These are phyloP conservation scores for Epithele typhae DNA, from an alignment of 768 basidiomycete genomes.

Conservation along the genomic window DNA sequence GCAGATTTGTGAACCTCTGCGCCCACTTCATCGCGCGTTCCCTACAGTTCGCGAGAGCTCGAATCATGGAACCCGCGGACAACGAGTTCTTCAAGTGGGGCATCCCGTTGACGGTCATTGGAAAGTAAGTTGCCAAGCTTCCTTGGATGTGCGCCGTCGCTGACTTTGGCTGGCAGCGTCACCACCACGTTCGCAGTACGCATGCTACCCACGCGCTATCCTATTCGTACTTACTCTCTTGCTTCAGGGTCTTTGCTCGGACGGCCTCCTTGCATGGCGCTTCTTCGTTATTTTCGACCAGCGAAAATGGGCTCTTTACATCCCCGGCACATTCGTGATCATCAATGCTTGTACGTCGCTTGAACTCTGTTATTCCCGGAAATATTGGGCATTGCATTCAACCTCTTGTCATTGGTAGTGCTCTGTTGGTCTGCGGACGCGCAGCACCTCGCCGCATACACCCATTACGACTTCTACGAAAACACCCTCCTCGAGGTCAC, in stretches of 20 bases:
- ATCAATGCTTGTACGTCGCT: conserved; percentile 16
- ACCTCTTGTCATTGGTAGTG: too few species aligned
- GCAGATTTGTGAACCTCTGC: conserved; percentile 18
- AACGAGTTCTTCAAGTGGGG: conserved; percentile 17
- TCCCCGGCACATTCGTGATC: conserved; percentile 11
- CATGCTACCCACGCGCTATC: too few species aligned
- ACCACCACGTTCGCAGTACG: conserved; percentile 14
- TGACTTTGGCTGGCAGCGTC: neutral
- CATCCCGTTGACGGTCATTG: conserved; percentile 15
- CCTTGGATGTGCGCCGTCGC: neutral
- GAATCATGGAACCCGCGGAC: conserved; percentile 8
- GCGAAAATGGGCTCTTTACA: conserved; percentile 19
- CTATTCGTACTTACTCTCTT: too few species aligned
- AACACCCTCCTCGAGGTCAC: conserved; percentile 12
- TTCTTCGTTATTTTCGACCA: conserved; percentile 19
- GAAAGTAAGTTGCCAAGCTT: conserved; percentile 18
- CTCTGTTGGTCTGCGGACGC: conserved; percentile 20
- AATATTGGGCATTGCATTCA: neutral
- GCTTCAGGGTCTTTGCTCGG: conserved; percentile 13
- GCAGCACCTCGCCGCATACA: conserved; percentile 17
- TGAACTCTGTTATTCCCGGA: too few species aligned
- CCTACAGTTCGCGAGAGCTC: conserved; percentile 16
- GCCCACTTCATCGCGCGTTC: conserved; percentile 20
- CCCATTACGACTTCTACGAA: conserved; percentile 10
- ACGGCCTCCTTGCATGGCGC: conserved; percentile 23